Evolutionary conservation across 192 early-diverging fungal genomes (phyloP).

Genomic region (Coemansia sp.): DNA sequence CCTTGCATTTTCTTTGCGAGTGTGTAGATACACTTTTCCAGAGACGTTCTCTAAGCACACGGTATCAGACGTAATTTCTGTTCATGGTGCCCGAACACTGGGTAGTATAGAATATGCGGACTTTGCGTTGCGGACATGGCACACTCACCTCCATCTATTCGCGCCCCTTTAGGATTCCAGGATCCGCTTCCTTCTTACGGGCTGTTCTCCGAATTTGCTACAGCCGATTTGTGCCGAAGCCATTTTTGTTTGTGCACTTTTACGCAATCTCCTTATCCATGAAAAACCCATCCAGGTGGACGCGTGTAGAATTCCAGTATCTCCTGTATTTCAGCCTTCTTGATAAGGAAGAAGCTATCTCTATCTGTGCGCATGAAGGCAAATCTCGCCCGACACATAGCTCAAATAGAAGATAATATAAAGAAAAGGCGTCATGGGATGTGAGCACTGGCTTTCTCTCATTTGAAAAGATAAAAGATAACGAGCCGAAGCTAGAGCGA

Average conservation of each 20-base stretch:
- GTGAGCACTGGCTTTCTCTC: not conserved
- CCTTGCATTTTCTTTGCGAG: no score
- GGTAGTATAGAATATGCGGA: not conserved
- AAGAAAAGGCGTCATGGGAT: not conserved
- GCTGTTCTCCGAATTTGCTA: no score
- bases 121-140: slow-evolving; percentile 1
- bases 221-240: no score
- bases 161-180: no score
- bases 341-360: not conserved
- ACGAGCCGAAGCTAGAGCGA: not conserved
- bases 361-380: not conserved
- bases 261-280: not conserved
- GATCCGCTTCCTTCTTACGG: no score
- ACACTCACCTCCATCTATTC: not conserved
- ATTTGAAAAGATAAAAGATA: slow-evolving; percentile 6
- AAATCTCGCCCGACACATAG: not conserved
- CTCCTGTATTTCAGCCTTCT: not conserved
- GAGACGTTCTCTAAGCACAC: no score
- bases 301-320: not conserved
- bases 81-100: no score
- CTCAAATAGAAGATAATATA: no score
- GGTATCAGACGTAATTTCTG: no score
- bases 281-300: no score
- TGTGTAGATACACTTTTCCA: no score
- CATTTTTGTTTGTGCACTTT: no score